Base-by-base conservation (phyloP, 768 basidiomycete species). In the Neoboletus magnificus region DNA sequence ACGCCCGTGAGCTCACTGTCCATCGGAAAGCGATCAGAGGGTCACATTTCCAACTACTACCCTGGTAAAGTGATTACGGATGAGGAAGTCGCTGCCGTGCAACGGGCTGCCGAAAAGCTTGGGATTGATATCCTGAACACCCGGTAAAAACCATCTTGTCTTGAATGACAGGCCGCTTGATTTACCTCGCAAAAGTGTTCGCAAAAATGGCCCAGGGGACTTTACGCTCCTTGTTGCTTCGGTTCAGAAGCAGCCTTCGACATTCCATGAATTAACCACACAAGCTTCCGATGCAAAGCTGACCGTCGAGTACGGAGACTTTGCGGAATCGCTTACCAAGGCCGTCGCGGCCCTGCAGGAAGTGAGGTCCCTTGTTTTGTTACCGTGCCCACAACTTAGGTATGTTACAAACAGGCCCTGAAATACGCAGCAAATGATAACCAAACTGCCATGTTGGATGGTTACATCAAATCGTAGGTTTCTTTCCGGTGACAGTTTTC, bases 11-110 rank as follows among this genome's bases (percentile, higher is more conserved):
- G 79, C 1, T 81, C 78, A 48, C 77, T 91, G 54, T 85, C 81
- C 68, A 87, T 95, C 59, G 92, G 92, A 49, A 93, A 93, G 68
- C 87, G 85, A 42, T 77, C 72, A 50, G 76, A 83, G 22, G 92
- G 92, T 1, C 90, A 93, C 56, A 67, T 91, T 50, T 89, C 86
- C 30, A 91, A 92, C 67, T 95, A 94, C 70, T 95, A 95, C 66
- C 82, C 86, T 27, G 91, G 90, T 1, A 79, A 87, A 56, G 67
- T 79, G 11, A 82, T 87, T 22, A 78, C 80, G n/a, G 88, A 92
- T 56, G 82, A 83, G 0, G 93, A 93, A 66, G 90, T 93, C 7
- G 82, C 84, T 23, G 78, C 79, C 1, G 81, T 94, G 23, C 92
- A 93, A 68, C 76, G 74, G 9, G 84, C 84, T 1, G 86, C 89